phyloP scores from a whole-genome alignment of 192 early-diverging fungal species.

The Coemansia sp. region DNA sequence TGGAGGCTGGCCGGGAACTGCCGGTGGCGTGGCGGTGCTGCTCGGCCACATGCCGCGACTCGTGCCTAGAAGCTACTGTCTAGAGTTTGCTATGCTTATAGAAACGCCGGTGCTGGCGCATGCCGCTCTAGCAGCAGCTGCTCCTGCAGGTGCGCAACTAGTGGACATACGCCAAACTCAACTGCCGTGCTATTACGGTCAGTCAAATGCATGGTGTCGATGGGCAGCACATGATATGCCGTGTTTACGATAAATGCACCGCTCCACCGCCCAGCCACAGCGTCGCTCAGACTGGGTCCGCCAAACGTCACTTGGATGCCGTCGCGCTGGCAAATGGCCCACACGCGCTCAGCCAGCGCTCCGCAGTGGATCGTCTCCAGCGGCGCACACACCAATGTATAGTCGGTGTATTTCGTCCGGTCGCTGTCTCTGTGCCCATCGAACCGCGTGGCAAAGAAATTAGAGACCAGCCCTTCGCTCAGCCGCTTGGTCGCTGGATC shows the following conservation, averaged over 20 bases:
- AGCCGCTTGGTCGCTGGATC: slow-evolving; percentile 26
- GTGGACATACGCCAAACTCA: slow-evolving; percentile 29
- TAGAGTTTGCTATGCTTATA: not conserved
- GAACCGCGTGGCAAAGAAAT: slow-evolving; percentile 29
- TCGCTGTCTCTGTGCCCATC: too few relatives aligned
- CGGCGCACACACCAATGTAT: slow-evolving; percentile 28
- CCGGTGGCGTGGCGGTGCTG: slow-evolving; percentile 49
- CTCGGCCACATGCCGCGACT: slow-evolving; percentile 34
- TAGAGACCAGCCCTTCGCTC: slow-evolving; percentile 36
- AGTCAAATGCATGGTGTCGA: slow-evolving; percentile 46
- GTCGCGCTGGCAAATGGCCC: slow-evolving; percentile 25
- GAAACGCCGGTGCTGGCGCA: not conserved
- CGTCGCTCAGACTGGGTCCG: slow-evolving; percentile 23
- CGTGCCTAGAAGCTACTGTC: not conserved
- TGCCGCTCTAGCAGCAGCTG: slow-evolving; percentile 11
- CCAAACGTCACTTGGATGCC: slow-evolving; percentile 31
- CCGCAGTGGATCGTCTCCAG: slow-evolving; percentile 23
- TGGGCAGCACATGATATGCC: slow-evolving; percentile 25
- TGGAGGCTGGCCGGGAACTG: slow-evolving; percentile 11
- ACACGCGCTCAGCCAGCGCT: slow-evolving; percentile 15
- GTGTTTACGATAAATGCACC: slow-evolving; percentile 36
- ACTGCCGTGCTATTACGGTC: slow-evolving; percentile 20
- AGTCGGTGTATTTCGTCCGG: slow-evolving; percentile 10
- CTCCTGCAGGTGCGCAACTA: slow-evolving; percentile 23
- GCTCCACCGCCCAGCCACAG: slow-evolving; percentile 19